A percentile compares a stretch with the other conserved stretches of the same genome.
Evolutionary conservation across 768 basidiomycete genomes (phyloP).

Genomic region (Tulasnella sp.): DNA sequence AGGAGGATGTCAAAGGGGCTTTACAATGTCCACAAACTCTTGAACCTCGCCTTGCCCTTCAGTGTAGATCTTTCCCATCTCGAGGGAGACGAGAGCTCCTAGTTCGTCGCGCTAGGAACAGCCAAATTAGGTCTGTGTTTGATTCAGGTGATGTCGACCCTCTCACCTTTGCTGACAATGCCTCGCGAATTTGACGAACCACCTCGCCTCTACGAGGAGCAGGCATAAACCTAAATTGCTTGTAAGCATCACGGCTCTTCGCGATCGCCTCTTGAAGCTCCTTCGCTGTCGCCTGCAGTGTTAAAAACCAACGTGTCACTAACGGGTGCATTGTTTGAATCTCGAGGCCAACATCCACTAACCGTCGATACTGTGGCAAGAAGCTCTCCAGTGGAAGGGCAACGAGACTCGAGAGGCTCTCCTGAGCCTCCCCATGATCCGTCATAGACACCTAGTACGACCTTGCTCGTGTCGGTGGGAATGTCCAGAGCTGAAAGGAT

Average conservation of each 20-base stretch:
- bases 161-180: slow-evolving; percentile 63
- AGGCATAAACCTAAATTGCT: slow-evolving; percentile 63
- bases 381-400: slow-evolving; percentile 82
- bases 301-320: neutral
- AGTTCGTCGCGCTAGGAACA: slow-evolving; percentile 57
- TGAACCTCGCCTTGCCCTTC: slow-evolving; percentile 93
- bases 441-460: slow-evolving; percentile 66
- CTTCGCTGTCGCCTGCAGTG: slow-evolving; percentile 51
- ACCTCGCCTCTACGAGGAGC: slow-evolving; percentile 86
- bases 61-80: slow-evolving; percentile 69
- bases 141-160: slow-evolving; percentile 12
- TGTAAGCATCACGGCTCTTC: slow-evolving; percentile 66
- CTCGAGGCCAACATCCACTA: slow-evolving; percentile 28
- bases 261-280: slow-evolving; percentile 65
- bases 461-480: slow-evolving; percentile 42
- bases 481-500: slow-evolving; percentile 62
- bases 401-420: slow-evolving; percentile 58
- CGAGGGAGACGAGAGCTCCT: slow-evolving; percentile 65
- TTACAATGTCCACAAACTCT: slow-evolving; percentile 88
- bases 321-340: neutral
- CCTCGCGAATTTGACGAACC: slow-evolving; percentile 78
- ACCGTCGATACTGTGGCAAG: slow-evolving; percentile 69
- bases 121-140: slow-evolving; percentile 14
- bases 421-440: slow-evolving; percentile 74
- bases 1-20: slow-evolving; percentile 28